Evolutionary conservation across 2,329 filamentous ascomycete species (phyloP).

Genomic region (Pestalotiopsis sp.): DNA sequence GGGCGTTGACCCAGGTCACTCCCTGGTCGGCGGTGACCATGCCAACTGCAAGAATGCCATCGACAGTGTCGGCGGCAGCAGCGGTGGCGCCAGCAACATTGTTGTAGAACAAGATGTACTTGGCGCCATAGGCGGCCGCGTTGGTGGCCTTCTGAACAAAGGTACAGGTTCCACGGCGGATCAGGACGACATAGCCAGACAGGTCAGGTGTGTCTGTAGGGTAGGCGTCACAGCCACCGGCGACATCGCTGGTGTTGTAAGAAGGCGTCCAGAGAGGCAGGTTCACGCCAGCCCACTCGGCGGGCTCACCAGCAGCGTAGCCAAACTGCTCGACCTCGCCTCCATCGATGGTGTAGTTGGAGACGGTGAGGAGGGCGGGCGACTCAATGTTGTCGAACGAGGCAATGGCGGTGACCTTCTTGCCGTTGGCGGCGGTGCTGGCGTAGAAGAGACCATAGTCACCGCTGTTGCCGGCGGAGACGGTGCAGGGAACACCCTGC

Average conservation of each 20-base stretch:
- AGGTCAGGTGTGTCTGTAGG: constrained; percentile 60
- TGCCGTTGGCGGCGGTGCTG: constrained; percentile 49
- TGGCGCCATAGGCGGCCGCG: constrained; percentile 56
- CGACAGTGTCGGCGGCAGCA: constrained; percentile 30
- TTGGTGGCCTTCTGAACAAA: constrained; percentile 58
- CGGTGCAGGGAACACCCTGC: constrained; percentile 53
- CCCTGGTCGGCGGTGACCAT: constrained; percentile 43
- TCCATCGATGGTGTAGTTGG: constrained; percentile 42
- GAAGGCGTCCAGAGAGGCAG: constrained; percentile 53
- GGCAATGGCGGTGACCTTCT: constrained; percentile 49
- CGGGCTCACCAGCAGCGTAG: constrained; percentile 43
- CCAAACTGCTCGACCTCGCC: constrained; percentile 40
- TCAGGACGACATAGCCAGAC: constrained; percentile 58
- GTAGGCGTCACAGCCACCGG: constrained; percentile 55
- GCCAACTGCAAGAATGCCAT: constrained; percentile 37
- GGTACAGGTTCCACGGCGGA: constrained; percentile 60
- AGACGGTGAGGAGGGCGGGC: constrained; percentile 44
- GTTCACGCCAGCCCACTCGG: constrained; percentile 45
- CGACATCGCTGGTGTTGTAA: constrained; percentile 48
- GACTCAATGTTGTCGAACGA: constrained; percentile 51
- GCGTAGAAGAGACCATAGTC: constrained; percentile 50
- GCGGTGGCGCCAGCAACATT: constrained; percentile 42
- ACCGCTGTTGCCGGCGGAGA: constrained; percentile 57
- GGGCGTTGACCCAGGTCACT: constrained; percentile 42
- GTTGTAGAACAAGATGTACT: constrained; percentile 66